These are phyloP conservation scores for Naganishia vishniacii DNA, from an alignment of 768 basidiomycete genomes.

Conservation along the genomic window DNA sequence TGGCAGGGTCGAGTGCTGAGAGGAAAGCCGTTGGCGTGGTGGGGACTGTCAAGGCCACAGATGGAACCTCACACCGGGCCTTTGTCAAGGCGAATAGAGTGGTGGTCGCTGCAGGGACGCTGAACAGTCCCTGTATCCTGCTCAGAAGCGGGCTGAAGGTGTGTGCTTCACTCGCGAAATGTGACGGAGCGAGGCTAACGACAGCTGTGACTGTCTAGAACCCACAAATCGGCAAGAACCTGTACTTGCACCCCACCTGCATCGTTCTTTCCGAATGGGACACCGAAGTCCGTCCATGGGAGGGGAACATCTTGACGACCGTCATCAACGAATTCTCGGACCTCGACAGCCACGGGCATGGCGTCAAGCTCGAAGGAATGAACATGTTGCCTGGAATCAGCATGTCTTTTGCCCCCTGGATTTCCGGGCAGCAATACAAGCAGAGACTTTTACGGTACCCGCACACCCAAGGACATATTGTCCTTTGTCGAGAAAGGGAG, in stretches of 20 bases:
- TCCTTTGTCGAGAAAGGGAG: conserved; percentile 36
- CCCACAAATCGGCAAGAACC: conserved; percentile 40
- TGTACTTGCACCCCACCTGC: conserved; percentile 38
- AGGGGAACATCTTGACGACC: conserved; percentile 43
- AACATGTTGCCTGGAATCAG: conserved; percentile 29
- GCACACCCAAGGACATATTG: conserved; percentile 32
- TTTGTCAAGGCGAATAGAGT: conserved; percentile 27
- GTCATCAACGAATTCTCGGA: conserved; percentile 36
- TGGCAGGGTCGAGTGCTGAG: background rate
- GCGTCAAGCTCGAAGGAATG: conserved; percentile 40
- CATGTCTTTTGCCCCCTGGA: conserved; percentile 28
- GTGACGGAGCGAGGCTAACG: background rate
- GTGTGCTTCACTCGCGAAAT: background rate
- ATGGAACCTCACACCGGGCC: background rate
- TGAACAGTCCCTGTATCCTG: conserved; percentile 39
- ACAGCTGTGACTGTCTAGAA: no score
- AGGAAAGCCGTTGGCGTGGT: conserved; percentile 24
- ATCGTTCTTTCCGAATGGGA: conserved; percentile 35
- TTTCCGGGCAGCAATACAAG: conserved; percentile 30
- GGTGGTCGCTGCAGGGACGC: conserved; percentile 36
- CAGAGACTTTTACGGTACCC: conserved; percentile 27
- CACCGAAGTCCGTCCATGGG: conserved; percentile 37
- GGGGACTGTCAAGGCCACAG: conserved; percentile 22
- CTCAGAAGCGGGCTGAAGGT: conserved; percentile 35
- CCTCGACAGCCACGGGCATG: conserved; percentile 35